These are phyloP conservation scores for Bryoglossum gracile DNA, from an alignment of 495 filamentous ascomycete species.

Conservation along the genomic window DNA sequence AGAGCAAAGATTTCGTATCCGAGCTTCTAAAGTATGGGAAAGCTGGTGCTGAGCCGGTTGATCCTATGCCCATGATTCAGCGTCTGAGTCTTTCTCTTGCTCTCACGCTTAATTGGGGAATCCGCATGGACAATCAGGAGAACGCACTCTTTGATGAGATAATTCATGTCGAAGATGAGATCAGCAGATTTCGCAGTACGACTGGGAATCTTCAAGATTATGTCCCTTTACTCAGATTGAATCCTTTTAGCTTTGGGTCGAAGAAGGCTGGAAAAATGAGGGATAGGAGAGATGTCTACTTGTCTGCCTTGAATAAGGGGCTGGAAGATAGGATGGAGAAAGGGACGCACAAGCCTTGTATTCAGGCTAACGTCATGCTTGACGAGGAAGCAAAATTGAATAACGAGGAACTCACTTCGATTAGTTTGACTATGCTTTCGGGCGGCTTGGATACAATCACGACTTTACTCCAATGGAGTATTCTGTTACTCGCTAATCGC, in stretches of 20 bases:
- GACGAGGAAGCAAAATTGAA: constrained; percentile 54
- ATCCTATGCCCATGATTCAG: constrained; percentile 56
- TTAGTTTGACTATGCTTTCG: constrained; percentile 56
- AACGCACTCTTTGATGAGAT: constrained; percentile 55
- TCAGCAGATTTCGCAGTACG: constrained; percentile 51
- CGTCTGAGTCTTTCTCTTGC: constrained; percentile 49
- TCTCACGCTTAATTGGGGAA: constrained; percentile 57
- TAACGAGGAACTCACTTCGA: constrained; percentile 50
- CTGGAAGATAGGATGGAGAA: constrained; percentile 51
- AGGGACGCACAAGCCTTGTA: constrained; percentile 53
- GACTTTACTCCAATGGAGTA: constrained; percentile 55
- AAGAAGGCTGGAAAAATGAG: constrained; percentile 50
- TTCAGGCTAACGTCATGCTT: constrained; percentile 56
- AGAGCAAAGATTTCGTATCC: constrained; percentile 51
- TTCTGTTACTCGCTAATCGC: constrained; percentile 49
- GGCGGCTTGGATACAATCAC: constrained; percentile 59
- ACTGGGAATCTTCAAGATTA: constrained; percentile 60
- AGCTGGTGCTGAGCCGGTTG: constrained; percentile 42
- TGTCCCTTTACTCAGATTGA: constrained; percentile 51
- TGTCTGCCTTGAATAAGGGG: constrained; percentile 42
- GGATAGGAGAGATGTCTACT: constrained; percentile 52
- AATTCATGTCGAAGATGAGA: constrained; percentile 53
- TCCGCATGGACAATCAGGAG: constrained; percentile 49
- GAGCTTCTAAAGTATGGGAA: constrained; percentile 51
- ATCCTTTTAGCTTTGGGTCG: constrained; percentile 46